Conservation (phyloP, 495 filamentous ascomycete genomes). For the Xylaria palmicola region DNA sequence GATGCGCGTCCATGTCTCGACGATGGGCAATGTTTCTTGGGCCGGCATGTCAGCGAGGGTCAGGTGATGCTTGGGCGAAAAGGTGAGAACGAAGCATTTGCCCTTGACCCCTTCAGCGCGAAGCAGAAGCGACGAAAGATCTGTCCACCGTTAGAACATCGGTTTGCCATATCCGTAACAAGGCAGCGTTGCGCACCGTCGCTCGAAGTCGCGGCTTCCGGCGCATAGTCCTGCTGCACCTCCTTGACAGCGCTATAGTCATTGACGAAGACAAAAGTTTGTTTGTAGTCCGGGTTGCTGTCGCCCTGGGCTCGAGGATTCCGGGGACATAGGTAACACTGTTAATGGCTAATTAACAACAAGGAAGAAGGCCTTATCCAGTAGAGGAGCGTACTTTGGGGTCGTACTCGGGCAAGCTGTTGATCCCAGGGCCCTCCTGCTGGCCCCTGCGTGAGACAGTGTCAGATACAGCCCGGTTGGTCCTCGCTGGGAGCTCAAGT, state of each 20-base stretch:
- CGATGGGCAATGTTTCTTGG: conserved; percentile 67
- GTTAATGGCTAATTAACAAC: conserved; percentile 11
- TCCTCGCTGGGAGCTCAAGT: neutral
- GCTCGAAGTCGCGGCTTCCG: conserved; percentile 24
- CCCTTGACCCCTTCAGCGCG: conserved; percentile 83
- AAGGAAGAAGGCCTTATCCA: neutral
- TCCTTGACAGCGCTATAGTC: conserved; percentile 98
- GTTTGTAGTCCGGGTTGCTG: conserved; percentile 79
- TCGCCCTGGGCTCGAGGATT: conserved; percentile 92
- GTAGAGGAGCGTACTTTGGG: conserved; percentile 51
- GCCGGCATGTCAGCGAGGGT: conserved; percentile 85
- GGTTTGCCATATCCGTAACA: neutral
- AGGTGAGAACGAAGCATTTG: conserved; percentile 96
- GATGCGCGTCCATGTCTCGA: conserved; percentile 84
- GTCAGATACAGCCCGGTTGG: conserved; percentile 12
- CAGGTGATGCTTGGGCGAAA: conserved; percentile 83
- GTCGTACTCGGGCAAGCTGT: conserved; percentile 76
- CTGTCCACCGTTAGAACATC: conserved; percentile 37
- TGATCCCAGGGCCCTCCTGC: conserved; percentile 79
- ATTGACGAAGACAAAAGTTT: conserved; percentile 93
- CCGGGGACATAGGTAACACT: conserved; percentile 93
- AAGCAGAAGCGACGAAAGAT: conserved; percentile 74
- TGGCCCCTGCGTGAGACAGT: conserved; percentile 62
- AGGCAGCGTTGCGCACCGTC: conserved; percentile 28
- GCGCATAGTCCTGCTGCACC: conserved; percentile 63